Evolutionary conservation across 176 grass and related monocot genomes (phyloP).

Genomic region (Bromus sterilis): DNA sequence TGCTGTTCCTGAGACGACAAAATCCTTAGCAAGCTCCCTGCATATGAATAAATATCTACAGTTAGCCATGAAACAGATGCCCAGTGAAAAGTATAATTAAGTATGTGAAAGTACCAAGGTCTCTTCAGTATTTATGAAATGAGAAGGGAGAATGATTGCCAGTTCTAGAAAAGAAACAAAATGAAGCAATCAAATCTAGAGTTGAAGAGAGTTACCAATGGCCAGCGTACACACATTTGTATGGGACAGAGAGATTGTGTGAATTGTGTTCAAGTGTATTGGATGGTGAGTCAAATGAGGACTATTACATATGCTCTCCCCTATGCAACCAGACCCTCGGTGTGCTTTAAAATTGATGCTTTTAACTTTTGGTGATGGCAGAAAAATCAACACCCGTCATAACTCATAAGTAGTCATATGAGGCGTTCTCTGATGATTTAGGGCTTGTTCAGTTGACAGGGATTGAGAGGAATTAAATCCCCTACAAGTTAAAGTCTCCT

Average conservation of each 20-base stretch:
- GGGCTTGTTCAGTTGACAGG: too few relatives aligned
- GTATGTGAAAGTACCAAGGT: neutral
- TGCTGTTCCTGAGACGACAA: conserved; percentile 96
- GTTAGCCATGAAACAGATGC: too few relatives aligned
- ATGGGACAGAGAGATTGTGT: neutral
- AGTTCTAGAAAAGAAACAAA: neutral
- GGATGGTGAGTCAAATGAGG: neutral
- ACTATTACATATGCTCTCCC: neutral
- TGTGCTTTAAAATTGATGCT: neutral
- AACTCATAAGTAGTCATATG: neutral
- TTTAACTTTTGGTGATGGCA: neutral
- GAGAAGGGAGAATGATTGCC: neutral
- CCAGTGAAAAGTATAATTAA: too few relatives aligned
- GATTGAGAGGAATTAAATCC: too few relatives aligned
- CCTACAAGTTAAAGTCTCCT: too few relatives aligned
- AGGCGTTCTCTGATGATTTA: neutral
- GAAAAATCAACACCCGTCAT: neutral
- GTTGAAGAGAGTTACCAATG: neutral
- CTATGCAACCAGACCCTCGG: neutral
- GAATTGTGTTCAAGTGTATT: neutral
- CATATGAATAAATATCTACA: conserved; percentile 4
- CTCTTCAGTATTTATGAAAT: neutral
- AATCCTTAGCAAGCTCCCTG: conserved; percentile 98
- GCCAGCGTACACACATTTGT: neutral
- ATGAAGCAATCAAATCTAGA: neutral